Conservation (phyloP, 352 stramenopile genomes). For the Phytopythium kandeliae region DNA sequence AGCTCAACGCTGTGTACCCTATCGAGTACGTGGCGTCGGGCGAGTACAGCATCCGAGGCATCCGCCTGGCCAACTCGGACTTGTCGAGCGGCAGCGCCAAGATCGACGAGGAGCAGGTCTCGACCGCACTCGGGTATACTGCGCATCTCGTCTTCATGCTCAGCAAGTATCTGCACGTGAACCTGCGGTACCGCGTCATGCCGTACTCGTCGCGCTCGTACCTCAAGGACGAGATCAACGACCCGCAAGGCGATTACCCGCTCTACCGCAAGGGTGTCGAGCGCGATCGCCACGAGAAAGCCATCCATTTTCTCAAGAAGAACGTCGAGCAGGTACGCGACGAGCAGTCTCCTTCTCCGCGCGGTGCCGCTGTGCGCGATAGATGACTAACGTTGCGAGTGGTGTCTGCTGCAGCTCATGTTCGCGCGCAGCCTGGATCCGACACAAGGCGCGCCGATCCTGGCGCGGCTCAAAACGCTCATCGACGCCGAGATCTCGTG, state of each 20-base stretch:
- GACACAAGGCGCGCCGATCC: constrained; percentile 52
- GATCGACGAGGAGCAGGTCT: constrained; percentile 75
- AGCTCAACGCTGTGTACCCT: constrained; percentile 71
- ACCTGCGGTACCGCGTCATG: constrained; percentile 75
- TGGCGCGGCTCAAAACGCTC: constrained; percentile 60
- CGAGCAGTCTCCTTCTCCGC: no score
- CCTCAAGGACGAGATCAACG: constrained; percentile 85
- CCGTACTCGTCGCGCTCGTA: constrained; percentile 78
- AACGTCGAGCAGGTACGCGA: constrained; percentile 74
- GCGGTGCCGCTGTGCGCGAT: no score
- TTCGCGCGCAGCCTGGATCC: constrained; percentile 73
- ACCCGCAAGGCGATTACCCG: constrained; percentile 71
- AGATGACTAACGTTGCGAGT: not conserved
- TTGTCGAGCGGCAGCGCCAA: constrained; percentile 36
- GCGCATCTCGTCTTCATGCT: constrained; percentile 87
- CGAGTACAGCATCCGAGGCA: constrained; percentile 79
- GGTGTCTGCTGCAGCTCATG: constrained; percentile 36
- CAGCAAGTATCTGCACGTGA: constrained; percentile 85
- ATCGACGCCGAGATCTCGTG: constrained; percentile 65
- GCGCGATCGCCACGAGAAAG: constrained; percentile 70
- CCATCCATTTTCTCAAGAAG: constrained; percentile 71
- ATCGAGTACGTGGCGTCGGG: constrained; percentile 79
- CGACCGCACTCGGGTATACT: constrained; percentile 81
- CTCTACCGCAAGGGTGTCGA: constrained; percentile 79
- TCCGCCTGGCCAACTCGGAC: constrained; percentile 71